Evolutionary conservation across 495 filamentous ascomycete species (phyloP), one percentile per base, ranked within the genome.

Genomic region (Tuber umbilicatum): DNA sequence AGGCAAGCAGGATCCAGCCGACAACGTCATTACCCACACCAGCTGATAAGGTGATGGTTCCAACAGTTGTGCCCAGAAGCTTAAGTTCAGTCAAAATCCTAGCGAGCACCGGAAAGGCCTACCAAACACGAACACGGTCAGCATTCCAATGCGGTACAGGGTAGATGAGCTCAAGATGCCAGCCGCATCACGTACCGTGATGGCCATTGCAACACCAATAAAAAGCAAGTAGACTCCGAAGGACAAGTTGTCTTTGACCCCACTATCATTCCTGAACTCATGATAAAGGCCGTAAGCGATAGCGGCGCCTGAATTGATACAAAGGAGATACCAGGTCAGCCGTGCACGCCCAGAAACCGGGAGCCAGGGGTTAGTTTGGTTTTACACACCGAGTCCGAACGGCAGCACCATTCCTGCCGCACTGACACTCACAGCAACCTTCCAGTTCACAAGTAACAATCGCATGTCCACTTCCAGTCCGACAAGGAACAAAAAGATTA

Each of bases 11-110:
- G 77, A 99, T 89, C 94, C 94, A 99, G 55, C 94, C 95, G 16
- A 93, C 89, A 37, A 98, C 94, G 80, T 99, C 95, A 77, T 99
- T 99, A 16, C 94, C 94, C 42, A 97, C 94, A 45, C 95, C 95
- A 16, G 95, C 95, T 21, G 95, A 94, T 23, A 99, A 86, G 41
- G 94, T 92, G 67, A 96, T 96, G 42, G 97, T 89, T 75, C 95
- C 95, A 23, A 97, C 95, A 14, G 90, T 86, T 3, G 93, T 95
- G 47, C 87, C 85, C 21, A 99, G 89, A 70, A 99, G 86, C 77
- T 97, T 97, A 76, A 97, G 86, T 84, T 97, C 95, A 9, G 92
- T 94, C 74, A 99, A 85, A 75, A 99, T 99, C 75, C 95, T 92
- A 81, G 94, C 97, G 37, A 97, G 88, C 1, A 99, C 94, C 0